Evolutionary conservation across 768 basidiomycete species (phyloP).

Genomic region (Clitopilus hobsonii): DNA sequence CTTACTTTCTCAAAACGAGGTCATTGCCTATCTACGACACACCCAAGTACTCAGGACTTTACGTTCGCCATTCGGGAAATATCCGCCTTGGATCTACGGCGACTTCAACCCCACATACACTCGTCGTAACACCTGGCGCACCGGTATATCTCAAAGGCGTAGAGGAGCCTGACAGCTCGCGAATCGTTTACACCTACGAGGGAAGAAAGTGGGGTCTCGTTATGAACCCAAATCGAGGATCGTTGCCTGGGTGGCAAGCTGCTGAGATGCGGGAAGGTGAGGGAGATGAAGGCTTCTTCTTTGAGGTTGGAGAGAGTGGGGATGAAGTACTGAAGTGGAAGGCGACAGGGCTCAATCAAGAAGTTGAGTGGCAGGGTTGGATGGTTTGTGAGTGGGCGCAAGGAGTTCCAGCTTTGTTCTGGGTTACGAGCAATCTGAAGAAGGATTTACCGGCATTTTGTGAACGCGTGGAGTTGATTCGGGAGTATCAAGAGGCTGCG

Average conservation of each 20-base stretch:
- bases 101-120: neutral
- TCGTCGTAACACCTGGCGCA: neutral
- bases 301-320: neutral
- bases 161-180: neutral
- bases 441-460: neutral
- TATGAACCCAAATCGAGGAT: neutral
- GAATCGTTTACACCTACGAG: neutral
- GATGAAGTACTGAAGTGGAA: neutral
- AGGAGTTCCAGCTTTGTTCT: neutral
- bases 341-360: neutral
- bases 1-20: neutral
- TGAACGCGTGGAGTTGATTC: neutral
- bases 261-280: neutral
- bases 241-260: neutral
- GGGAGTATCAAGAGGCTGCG: neutral
- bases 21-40: neutral
- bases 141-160: neutral
- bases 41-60: neutral
- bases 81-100: neutral
- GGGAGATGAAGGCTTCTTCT: neutral
- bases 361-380: neutral
- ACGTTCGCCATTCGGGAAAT: neutral
- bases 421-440: neutral
- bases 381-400: neutral
- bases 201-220: neutral